Evolutionary conservation across 192 early-diverging fungal genomes (phyloP).

Genomic region (Coemansia aciculifera): DNA sequence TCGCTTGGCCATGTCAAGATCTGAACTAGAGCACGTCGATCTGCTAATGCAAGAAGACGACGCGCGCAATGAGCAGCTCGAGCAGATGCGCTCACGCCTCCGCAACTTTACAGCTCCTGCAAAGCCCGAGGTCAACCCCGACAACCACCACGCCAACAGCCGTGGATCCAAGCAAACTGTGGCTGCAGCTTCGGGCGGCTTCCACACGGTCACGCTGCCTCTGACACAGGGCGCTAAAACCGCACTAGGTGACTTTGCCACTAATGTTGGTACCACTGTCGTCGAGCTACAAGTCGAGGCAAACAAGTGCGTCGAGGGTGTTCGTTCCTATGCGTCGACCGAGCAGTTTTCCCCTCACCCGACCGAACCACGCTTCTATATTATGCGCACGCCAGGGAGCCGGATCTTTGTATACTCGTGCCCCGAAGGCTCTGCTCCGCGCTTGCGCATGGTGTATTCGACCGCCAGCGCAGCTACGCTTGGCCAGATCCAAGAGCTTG

Average conservation of each 20-base stretch:
- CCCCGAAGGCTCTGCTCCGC: slow-evolving; percentile 47
- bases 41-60: slow-evolving; percentile 49
- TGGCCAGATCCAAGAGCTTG: slow-evolving; percentile 44
- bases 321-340: slow-evolving; percentile 32
- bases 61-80: slow-evolving; percentile 53
- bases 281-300: slow-evolving; percentile 47
- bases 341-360: slow-evolving; percentile 43
- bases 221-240: slow-evolving; percentile 32
- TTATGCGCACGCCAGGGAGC: slow-evolving; percentile 47
- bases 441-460: slow-evolving; percentile 57
- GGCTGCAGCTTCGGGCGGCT: slow-evolving; percentile 52
- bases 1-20: slow-evolving; percentile 49
- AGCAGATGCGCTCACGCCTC: slow-evolving; percentile 39
- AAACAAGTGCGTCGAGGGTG: slow-evolving; percentile 28
- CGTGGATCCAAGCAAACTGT: slow-evolving; percentile 39
- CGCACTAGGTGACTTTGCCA: slow-evolving; percentile 30
- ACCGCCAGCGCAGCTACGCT: slow-evolving; percentile 40
- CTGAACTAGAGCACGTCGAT: slow-evolving; percentile 52
- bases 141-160: slow-evolving; percentile 46
- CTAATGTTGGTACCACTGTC: slow-evolving; percentile 37
- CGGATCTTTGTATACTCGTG: slow-evolving; percentile 55
- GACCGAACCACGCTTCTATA: slow-evolving; percentile 52
- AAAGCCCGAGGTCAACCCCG: slow-evolving; percentile 11
- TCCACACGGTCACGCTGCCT: slow-evolving; percentile 54
- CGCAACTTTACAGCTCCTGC: slow-evolving; percentile 24